A percentile compares a stretch with the other conserved stretches of the same genome.
Evolutionary conservation across 192 early-diverging fungal genomes (phyloP).

Genomic region (Coemansia sp.): DNA sequence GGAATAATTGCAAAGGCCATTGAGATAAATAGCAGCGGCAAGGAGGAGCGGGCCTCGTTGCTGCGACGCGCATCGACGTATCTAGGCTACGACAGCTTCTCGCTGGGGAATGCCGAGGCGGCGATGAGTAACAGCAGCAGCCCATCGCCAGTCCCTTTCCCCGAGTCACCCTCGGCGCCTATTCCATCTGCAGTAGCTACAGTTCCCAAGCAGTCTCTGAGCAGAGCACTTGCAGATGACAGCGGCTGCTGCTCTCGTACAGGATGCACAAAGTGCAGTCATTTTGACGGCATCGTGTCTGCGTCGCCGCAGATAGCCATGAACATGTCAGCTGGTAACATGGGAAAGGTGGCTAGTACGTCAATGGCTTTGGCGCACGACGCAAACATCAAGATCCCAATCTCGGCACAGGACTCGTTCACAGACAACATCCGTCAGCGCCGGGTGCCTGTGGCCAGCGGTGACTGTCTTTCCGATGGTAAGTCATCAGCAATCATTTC

Average conservation of each 20-base stretch:
- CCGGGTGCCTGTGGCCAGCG: slow-evolving; percentile 13
- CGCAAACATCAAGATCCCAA: slow-evolving; percentile 48
- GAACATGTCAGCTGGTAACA: slow-evolving; percentile 48
- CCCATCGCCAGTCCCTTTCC: slow-evolving; percentile 3
- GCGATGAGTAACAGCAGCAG: neutral
- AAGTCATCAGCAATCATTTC: slow-evolving; percentile 10
- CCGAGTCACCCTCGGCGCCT: slow-evolving; percentile 2
- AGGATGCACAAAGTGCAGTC: slow-evolving; percentile 28
- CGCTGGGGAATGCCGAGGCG: neutral
- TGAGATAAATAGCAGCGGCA: neutral
- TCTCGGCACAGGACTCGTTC: slow-evolving; percentile 48
- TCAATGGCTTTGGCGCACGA: slow-evolving; percentile 38
- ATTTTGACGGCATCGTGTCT: slow-evolving; percentile 40
- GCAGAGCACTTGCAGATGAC: slow-evolving; percentile 2
- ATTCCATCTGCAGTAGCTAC: neutral
- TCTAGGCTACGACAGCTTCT: slow-evolving; percentile 42
- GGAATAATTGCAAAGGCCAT: too few species aligned
- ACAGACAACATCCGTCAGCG: slow-evolving; percentile 28
- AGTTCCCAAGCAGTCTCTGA: neutral
- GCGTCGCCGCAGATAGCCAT: slow-evolving; percentile 48
- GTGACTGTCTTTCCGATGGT: slow-evolving; percentile 38
- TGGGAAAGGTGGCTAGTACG: slow-evolving; percentile 36
- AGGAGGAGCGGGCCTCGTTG: slow-evolving; percentile 36
- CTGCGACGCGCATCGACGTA: slow-evolving; percentile 43
- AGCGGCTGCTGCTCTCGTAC: slow-evolving; percentile 13